These are phyloP conservation scores for Piper betle DNA, from an alignment of 164 flowering plant species.

Conservation along the genomic window DNA sequence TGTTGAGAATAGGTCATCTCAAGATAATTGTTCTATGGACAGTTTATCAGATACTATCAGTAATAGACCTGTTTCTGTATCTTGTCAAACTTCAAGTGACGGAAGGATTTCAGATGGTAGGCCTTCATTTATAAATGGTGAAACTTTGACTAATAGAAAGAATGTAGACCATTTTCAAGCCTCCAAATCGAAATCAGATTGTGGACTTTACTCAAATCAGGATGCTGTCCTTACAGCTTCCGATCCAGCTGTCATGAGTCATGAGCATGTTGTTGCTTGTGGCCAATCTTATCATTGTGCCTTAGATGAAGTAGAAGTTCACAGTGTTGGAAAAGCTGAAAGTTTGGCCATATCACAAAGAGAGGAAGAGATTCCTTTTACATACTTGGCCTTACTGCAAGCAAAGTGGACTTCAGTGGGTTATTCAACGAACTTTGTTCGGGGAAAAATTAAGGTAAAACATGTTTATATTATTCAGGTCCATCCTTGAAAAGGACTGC, in stretches of 20 bases:
- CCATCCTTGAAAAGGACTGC: neutral
- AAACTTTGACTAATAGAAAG: too few species aligned
- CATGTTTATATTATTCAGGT: too few species aligned
- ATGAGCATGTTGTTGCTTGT: neutral
- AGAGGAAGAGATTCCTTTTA: slow-evolving; percentile 59
- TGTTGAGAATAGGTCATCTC: too few species aligned
- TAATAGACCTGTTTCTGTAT: too few species aligned
- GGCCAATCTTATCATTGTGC: neutral
- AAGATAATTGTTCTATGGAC: too few species aligned
- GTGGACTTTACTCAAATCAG: neutral
- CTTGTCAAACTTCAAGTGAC: too few species aligned
- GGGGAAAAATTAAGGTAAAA: slow-evolving; percentile 71
- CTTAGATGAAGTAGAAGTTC: neutral
- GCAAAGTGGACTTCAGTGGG: slow-evolving; percentile 39
- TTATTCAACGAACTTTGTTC: slow-evolving; percentile 25
- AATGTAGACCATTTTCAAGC: too few species aligned
- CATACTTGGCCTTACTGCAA: slow-evolving; percentile 63
- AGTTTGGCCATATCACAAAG: slow-evolving; percentile 32
- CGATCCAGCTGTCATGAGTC: neutral
- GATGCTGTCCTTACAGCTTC: neutral
- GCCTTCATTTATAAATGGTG: too few species aligned
- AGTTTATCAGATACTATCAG: too few species aligned
- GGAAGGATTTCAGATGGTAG: too few species aligned
- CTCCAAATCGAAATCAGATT: neutral
- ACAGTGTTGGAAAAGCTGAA: slow-evolving; percentile 31